Percentiles rank a stretch among this genome's conserved stretches.
Conservation (phyloP, 768 basidiomycete genomes). For the Kwoniella bestiolae region DNA sequence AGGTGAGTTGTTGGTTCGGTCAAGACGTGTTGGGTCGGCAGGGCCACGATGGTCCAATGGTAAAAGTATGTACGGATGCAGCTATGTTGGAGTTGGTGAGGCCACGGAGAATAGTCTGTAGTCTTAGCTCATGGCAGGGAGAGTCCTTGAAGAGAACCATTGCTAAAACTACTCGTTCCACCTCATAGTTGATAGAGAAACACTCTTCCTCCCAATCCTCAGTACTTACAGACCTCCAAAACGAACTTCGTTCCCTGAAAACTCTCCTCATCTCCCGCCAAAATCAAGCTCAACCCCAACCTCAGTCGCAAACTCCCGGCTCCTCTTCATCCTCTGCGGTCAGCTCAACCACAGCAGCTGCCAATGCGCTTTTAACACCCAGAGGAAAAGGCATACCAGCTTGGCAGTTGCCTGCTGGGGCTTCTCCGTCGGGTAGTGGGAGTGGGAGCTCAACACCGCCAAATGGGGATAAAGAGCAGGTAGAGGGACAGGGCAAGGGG, state of each 20-base stretch:
- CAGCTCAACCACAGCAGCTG: slow-evolving; percentile 42
- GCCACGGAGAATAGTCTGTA: too few relatives aligned
- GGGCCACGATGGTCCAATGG: too few relatives aligned
- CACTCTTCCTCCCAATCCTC: slow-evolving; percentile 82
- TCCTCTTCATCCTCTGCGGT: slow-evolving; percentile 17
- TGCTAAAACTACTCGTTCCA: background rate
- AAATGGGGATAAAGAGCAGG: slow-evolving; percentile 16
- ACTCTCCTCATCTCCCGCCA: slow-evolving; percentile 75
- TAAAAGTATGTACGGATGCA: too few relatives aligned
- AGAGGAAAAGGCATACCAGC: slow-evolving; percentile 68
- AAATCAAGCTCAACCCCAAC: slow-evolving; percentile 28
- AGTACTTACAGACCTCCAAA: slow-evolving; percentile 82
- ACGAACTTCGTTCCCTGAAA: slow-evolving; percentile 93
- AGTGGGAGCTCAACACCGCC: slow-evolving; percentile 27
- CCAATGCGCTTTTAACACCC: slow-evolving; percentile 50
- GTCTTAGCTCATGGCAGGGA: too few relatives aligned
- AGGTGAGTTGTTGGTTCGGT: slow-evolving; percentile 62
- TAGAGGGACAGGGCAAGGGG: slow-evolving; percentile 16
- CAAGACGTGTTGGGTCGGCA: too few relatives aligned
- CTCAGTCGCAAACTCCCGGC: slow-evolving; percentile 46
- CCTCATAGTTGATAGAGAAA: slow-evolving; percentile 91
- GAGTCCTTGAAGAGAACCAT: background rate
- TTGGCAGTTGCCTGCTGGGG: slow-evolving; percentile 72
- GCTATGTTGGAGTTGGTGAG: too few relatives aligned
- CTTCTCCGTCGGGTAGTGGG: slow-evolving; percentile 14